Percentiles rank a stretch among this genome's conserved stretches.
phyloP scores from a whole-genome alignment of 139 green algal genomes.

The Chlorella sp. region DNA sequence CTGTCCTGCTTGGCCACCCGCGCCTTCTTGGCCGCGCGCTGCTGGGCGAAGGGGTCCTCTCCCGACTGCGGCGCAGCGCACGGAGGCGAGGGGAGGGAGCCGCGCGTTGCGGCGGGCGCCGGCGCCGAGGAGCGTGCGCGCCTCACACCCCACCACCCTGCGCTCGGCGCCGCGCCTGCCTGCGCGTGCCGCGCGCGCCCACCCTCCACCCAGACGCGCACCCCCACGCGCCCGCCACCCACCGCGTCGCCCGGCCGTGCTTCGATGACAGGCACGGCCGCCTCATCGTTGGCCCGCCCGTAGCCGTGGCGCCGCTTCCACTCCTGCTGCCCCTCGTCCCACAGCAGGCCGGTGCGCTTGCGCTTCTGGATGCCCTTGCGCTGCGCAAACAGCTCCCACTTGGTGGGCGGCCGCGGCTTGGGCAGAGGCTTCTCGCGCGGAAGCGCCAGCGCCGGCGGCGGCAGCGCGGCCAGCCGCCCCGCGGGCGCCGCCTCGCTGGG shows the following conservation, averaged over 20 bases:
- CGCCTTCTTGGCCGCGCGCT: constrained; percentile 76
- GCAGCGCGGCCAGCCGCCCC: constrained; percentile 77
- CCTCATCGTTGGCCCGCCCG: constrained; percentile 80
- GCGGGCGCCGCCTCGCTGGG: constrained; percentile 62
- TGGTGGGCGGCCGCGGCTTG: constrained; percentile 79
- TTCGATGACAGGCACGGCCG: constrained; percentile 89
- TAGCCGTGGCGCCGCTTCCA: constrained; percentile 89
- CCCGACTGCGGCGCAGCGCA: constrained; percentile 56
- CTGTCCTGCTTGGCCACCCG: constrained; percentile 73
- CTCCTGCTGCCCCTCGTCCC: constrained; percentile 80
- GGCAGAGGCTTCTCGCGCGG: constrained; percentile 86
- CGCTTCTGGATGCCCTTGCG: constrained; percentile 91
- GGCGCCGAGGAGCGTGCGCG: too few species aligned
- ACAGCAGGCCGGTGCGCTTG: constrained; percentile 90
- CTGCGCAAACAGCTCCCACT: constrained; percentile 95
- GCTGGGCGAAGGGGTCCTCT: constrained; percentile 87
- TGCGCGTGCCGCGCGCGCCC: too few species aligned
- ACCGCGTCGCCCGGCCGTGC: constrained; percentile 76
- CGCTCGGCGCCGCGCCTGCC: too few species aligned
- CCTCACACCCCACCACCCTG: too few species aligned
- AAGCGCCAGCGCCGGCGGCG: constrained; percentile 67
- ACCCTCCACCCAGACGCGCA: too few species aligned
- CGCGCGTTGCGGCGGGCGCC: too few species aligned
- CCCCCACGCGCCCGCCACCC: too few species aligned
- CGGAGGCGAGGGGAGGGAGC: too few species aligned